Conservation (phyloP, 352 stramenopile species). For the Blastocystis sp. region DNA sequence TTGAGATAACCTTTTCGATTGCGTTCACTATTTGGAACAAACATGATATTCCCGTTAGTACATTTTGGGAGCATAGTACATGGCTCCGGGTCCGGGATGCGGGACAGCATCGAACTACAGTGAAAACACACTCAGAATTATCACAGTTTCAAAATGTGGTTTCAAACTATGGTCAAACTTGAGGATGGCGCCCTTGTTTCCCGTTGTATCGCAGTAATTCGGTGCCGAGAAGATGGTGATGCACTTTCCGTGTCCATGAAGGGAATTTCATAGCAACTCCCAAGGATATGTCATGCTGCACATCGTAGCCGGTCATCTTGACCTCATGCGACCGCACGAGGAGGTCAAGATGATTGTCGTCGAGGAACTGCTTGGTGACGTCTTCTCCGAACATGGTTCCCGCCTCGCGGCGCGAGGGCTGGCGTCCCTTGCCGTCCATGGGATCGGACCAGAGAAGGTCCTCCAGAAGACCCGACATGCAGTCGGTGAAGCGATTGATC, state of each 20-base stretch:
- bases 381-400: constrained; percentile 92
- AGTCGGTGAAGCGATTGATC: constrained; percentile 70
- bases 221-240: constrained; percentile 97
- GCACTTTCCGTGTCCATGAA: constrained; percentile 73
- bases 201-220: constrained; percentile 99
- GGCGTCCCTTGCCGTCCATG: constrained; percentile 84
- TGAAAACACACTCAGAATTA: neutral
- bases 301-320: constrained; percentile 94
- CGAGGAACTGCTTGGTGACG: constrained; percentile 86
- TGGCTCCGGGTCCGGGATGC: constrained; percentile 58
- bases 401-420: constrained; percentile 80
- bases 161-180: constrained; percentile 85
- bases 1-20: neutral
- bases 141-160: constrained; percentile 76
- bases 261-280: neutral
- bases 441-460: constrained; percentile 83
- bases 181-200: constrained; percentile 98
- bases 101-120: constrained; percentile 77
- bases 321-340: constrained; percentile 96
- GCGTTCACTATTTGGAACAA: neutral
- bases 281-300: constrained; percentile 79
- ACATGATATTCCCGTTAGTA: neutral
- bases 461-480: constrained; percentile 68
- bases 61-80: constrained; percentile 60
- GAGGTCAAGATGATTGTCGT: constrained; percentile 85